Percentiles rank a stretch among this genome's conserved stretches.
These are phyloP conservation scores for Boletus holoroseus DNA, from an alignment of 1,284 basidiomycete species.

Conservation along the genomic window DNA sequence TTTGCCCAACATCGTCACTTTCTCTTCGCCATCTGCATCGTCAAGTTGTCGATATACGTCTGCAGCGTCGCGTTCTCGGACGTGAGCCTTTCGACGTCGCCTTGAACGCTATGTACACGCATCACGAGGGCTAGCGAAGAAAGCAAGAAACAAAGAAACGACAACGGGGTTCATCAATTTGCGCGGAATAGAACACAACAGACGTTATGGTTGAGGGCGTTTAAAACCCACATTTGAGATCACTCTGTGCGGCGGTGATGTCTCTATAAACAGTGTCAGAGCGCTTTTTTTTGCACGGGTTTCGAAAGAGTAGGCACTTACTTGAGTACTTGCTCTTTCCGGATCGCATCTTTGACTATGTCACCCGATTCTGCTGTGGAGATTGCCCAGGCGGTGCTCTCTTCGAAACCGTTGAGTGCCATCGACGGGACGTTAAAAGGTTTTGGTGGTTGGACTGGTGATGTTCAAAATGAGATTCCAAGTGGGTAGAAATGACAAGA, in stretches of 20 bases:
- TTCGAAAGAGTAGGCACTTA: conserved; percentile 22
- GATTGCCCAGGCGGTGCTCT: conserved; percentile 57
- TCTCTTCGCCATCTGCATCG: conserved; percentile 74
- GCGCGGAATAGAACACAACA: background rate
- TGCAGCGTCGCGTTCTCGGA: conserved; percentile 79
- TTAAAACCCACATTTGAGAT: conserved; percentile 52
- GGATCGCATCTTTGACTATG: conserved; percentile 66
- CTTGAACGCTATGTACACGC: conserved; percentile 64
- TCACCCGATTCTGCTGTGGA: conserved; percentile 48
- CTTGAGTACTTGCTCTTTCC: conserved; percentile 64
- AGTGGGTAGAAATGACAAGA: background rate
- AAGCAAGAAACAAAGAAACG: background rate
- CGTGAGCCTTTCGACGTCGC: conserved; percentile 68
- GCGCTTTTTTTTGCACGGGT: background rate
- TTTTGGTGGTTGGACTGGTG: background rate
- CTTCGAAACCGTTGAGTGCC: conserved; percentile 52
- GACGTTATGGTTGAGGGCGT: background rate
- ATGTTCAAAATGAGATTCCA: background rate
- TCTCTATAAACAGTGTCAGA: conserved; percentile 44
- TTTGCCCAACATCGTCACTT: conserved; percentile 37
- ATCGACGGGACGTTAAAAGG: conserved; percentile 26
- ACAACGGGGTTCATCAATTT: conserved; percentile 2
- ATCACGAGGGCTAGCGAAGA: conserved; percentile 52
- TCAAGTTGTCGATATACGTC: conserved; percentile 85
- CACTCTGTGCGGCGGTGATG: conserved; percentile 65